Base-by-base conservation (phyloP, 805 yeast genomes). In the Wickerhamomyces mucosus region DNA sequence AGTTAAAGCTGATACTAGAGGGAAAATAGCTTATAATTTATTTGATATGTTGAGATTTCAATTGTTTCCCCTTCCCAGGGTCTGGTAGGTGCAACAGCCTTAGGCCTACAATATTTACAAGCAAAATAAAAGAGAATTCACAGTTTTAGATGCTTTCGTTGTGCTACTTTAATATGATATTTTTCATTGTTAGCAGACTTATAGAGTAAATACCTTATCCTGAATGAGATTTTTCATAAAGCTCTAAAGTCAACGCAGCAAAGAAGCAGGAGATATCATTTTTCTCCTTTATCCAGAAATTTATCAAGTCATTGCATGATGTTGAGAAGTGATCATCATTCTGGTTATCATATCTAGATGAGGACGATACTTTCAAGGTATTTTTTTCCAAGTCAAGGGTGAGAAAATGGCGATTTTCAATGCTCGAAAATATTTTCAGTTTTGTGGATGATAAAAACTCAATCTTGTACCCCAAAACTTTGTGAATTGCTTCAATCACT, bases 261-360 rank as follows among this genome's bases (percentile, higher is more conserved):
- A 85, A 57, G 41, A 85, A 78, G 40, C 94, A 79, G 0, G 92
- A 81, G 12, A 83, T 70, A 42, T 81, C 84, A 18, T 67, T 69
- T 40, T 74, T 70, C 26, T 79, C 79, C 26, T 63, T 61, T 3
- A 81, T 71, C 86, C 92, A 83, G 36, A 69, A 68, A 8, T 66
- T 55, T 12, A 80, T 65, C 36, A 83, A 60, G 2, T 29, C 21
- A 20, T 38, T 39, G 34, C 38, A 36, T 5, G 28, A 70, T 67
- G 37, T 70, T 69, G 55, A 63, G 57, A 35, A 60, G 60, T 9
- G 45, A 21, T 16, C 55, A 46, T 26, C 55, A 40, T 13, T 43
- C 7, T 51, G 29, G 18, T 48, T 56, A 4, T 42, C 39, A 9
- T 46, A 42, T 28, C 55, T 55, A 27, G 48, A 48, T 9, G 65